These are phyloP conservation scores for Globisporangium uncinulatum DNA, from an alignment of 352 stramenopile genomes.

Conservation along the genomic window DNA sequence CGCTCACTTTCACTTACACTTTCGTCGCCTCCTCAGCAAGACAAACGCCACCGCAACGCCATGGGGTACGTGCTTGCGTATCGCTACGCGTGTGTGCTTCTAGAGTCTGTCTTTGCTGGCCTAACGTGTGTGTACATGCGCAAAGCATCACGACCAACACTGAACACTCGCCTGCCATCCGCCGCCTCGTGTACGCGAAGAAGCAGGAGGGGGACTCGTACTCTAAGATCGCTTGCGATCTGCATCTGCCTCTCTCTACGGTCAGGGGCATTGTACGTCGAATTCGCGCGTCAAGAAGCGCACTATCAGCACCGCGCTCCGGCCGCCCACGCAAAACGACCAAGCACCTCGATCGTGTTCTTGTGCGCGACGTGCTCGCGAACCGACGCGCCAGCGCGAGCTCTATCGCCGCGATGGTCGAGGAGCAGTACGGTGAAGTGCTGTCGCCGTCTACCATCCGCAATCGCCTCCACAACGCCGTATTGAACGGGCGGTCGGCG, in stretches of 20 bases:
- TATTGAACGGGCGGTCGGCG: background rate
- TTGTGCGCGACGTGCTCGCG: background rate
- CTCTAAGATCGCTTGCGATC: background rate
- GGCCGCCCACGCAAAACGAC: background rate
- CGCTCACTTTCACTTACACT: no score
- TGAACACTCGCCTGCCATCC: background rate
- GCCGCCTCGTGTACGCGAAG: background rate
- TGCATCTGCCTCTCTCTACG: background rate
- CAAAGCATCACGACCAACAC: background rate
- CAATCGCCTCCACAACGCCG: background rate
- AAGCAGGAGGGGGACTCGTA: background rate
- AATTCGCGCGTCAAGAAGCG: background rate
- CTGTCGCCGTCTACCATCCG: background rate
- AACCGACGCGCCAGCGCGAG: background rate
- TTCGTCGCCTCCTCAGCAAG: no score
- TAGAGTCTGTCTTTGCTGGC: background rate
- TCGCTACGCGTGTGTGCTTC: no score
- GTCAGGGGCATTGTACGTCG: conserved; percentile 2
- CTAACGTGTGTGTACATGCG: background rate
- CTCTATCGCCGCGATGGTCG: background rate
- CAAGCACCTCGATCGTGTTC: background rate
- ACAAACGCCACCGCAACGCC: no score
- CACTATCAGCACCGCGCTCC: background rate
- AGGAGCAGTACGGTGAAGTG: background rate
- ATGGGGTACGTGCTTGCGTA: no score